Base-by-base conservation (phyloP, 2,329 filamentous ascomycete species). In the Pestalotiopsis sp. region DNA sequence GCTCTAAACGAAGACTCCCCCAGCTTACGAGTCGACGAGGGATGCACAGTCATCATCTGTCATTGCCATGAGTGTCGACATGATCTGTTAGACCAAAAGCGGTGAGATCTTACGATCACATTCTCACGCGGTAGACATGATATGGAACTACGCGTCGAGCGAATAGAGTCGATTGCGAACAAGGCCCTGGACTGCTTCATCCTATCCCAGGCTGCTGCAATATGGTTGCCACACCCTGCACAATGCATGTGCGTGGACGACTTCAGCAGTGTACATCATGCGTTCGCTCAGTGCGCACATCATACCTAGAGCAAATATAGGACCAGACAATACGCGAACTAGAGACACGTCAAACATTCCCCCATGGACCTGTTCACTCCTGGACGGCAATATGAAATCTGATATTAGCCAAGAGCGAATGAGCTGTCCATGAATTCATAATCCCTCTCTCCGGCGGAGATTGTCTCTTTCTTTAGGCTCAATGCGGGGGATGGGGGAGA, bases 391-490 rank as follows among this genome's bases (percentile, higher is more conserved):
- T 20, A 27, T 62, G 25, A 11, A 14, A n/a, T 23, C 17, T 20
- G 27, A 62, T 41, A 62, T 62, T 62, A 39, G 59, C 59, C 59
- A 62, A 62, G 59, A 62, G 17, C n/a, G 27, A 62, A 39, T 62
- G 27, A 62, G 36, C 27, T 36, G 25, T 20, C 27, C 31, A 17
- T 61, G 5, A 9, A 25, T 27, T 62, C 36, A 27, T 39, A 14
- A 20, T 13, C 36, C 5, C 25, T 5, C n/a, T 62, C 31, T 11
- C 25, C 41, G 25, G n/a, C 73, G 72, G 74, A 72, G 74, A 71
- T 72, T 73, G 67, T 66, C 61, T 63, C 69, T 70, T 67, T 65
- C 66, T 74, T 77, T 77, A 77, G 76, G 75, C 76, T 77, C 71
- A 77, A 76, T 77, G 74, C 74, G 73, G 71, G 72, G 73, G 67